Evolutionary conservation across 192 early-diverging fungal genomes (phyloP).

Genomic region (Bifiguratus adelaidae): DNA sequence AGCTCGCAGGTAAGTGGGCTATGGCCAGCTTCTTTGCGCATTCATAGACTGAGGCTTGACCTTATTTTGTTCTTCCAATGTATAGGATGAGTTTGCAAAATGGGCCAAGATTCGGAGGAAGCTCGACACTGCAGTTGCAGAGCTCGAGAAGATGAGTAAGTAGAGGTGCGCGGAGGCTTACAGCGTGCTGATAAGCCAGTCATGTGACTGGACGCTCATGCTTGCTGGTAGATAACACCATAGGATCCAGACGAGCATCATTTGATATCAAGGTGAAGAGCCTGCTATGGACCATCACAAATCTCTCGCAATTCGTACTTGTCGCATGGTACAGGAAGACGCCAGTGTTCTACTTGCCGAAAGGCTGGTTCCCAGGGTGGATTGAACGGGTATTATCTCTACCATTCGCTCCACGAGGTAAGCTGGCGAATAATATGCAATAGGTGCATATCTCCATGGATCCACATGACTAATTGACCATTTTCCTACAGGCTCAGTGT

Average conservation of each 20-base stretch:
- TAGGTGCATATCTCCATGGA: neutral
- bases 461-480: neutral
- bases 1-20: constrained; percentile 55
- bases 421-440: neutral
- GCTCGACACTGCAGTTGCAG: constrained; percentile 60
- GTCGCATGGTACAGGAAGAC: constrained; percentile 53
- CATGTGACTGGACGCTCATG: neutral
- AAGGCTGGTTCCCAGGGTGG: constrained; percentile 73
- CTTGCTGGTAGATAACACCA: constrained; percentile 29
- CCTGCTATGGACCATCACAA: constrained; percentile 49
- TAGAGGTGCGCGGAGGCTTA: neutral
- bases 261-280: constrained; percentile 75
- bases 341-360: constrained; percentile 69
- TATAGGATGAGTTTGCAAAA: constrained; percentile 81
- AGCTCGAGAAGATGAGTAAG: constrained; percentile 57
- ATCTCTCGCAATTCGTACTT: constrained; percentile 48
- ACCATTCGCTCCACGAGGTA: constrained; percentile 64
- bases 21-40: too few relatives aligned
- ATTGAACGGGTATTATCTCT: constrained; percentile 50
- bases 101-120: constrained; percentile 84
- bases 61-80: neutral
- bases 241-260: constrained; percentile 50
- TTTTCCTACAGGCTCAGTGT: constrained; percentile 47
- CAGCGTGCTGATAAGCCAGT: neutral
- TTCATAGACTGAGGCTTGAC: too few relatives aligned